Conservation (phyloP, 805 yeast genomes). For the Komagataella pseudopastoris region DNA sequence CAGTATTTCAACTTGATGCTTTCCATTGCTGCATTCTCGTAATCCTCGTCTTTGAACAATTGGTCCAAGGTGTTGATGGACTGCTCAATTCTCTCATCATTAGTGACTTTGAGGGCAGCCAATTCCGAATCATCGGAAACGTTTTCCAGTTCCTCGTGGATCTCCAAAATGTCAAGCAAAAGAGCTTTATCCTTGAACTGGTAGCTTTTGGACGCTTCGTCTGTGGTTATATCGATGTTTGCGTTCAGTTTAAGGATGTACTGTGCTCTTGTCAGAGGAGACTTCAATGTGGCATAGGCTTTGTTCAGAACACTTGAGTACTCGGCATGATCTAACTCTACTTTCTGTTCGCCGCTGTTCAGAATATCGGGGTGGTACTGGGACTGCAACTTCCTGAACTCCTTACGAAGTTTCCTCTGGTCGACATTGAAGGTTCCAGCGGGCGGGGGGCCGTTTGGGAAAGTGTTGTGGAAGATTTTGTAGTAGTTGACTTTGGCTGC, state of each 20-base stretch:
- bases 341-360: conserved; percentile 6
- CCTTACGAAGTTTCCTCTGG: conserved; percentile 44
- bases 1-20: conserved; percentile 74
- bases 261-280: conserved; percentile 62
- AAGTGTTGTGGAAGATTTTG: conserved; percentile 61
- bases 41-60: conserved; percentile 33
- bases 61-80: conserved; percentile 30
- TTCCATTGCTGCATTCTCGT: conserved; percentile 46
- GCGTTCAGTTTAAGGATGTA: conserved; percentile 31
- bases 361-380: conserved; percentile 70
- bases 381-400: conserved; percentile 63
- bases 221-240: conserved; percentile 44
- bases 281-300: conserved; percentile 60
- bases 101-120: conserved; percentile 34
- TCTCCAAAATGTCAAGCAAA: conserved; percentile 67
- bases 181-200: conserved; percentile 32
- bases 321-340: conserved; percentile 15
- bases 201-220: conserved; percentile 30
- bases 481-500: conserved; percentile 18
- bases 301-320: conserved; percentile 49
- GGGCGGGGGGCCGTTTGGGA: conserved; percentile 55
- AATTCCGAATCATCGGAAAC: conserved; percentile 48
- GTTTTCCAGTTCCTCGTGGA: conserved; percentile 71
- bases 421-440: conserved; percentile 45
- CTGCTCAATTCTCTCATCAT: conserved; percentile 37